Evolutionary conservation across 2,329 filamentous ascomycete species (phyloP).

Genomic region (Sphaerulina populicola): DNA sequence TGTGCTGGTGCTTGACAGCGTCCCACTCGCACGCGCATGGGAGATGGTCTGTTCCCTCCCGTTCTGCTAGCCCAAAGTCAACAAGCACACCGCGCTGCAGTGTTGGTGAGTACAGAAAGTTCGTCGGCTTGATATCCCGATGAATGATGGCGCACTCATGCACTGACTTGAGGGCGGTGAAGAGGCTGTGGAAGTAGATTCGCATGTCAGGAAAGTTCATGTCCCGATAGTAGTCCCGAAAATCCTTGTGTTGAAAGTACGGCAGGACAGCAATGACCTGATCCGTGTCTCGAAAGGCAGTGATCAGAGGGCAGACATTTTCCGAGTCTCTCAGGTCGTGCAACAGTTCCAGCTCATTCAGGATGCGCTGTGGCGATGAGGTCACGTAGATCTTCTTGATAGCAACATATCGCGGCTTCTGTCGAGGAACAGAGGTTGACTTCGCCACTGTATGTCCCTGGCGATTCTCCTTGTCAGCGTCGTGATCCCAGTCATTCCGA

Average conservation of each 20-base stretch:
- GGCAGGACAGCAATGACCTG: slow-evolving; percentile 92
- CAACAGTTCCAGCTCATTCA: slow-evolving; percentile 91
- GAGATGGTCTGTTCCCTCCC: slow-evolving; percentile 60
- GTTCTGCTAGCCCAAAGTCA: slow-evolving; percentile 95
- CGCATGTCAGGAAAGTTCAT: slow-evolving; percentile 81
- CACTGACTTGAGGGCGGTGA: slow-evolving; percentile 74
- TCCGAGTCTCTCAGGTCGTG: slow-evolving; percentile 74
- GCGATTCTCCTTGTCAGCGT: slow-evolving; percentile 38
- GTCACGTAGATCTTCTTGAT: slow-evolving; percentile 99
- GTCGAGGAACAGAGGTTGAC: slow-evolving; percentile 7
- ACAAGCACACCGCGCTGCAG: slow-evolving; percentile 80
- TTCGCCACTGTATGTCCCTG: slow-evolving; percentile 17
- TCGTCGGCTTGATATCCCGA: slow-evolving; percentile 61
- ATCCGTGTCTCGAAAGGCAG: slow-evolving; percentile 87
- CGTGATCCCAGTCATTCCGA: slow-evolving; percentile 77
- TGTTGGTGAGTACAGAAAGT: slow-evolving; percentile 84
- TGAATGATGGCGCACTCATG: slow-evolving; percentile 81
- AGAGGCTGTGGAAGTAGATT: slow-evolving; percentile 80
- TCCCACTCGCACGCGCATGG: slow-evolving; percentile 73
- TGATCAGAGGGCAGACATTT: slow-evolving; percentile 90
- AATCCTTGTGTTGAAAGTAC: slow-evolving; percentile 93
- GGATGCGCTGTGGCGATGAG: slow-evolving; percentile 82
- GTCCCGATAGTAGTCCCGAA: slow-evolving; percentile 85
- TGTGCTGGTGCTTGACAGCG: slow-evolving; percentile 51
- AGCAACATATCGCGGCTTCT: slow-evolving; percentile 69